Evolutionary conservation across 1,284 basidiomycete species (phyloP), one percentile per base, ranked within the genome.

Genomic region (Phlebopus sp.): DNA sequence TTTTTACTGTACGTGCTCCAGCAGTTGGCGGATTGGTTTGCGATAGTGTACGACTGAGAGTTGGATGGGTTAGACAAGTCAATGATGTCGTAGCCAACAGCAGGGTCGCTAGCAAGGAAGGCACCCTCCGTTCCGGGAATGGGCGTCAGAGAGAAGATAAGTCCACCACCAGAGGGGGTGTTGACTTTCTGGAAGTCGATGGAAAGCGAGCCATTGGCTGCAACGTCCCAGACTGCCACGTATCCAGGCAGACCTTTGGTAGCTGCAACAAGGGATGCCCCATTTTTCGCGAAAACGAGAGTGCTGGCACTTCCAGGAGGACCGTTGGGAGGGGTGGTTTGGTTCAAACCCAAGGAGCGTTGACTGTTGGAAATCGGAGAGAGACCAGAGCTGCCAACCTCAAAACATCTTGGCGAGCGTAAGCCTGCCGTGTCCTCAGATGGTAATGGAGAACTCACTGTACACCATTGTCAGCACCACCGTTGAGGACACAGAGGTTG

Each of bases 171-270:
- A 23, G 58, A 52, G n/a, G 60, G 49, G 10, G 70, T 69, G 11
- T 66, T 55, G 44, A 72, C 51, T 27, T 63, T 58, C 46, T 62
- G 59, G 62, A 77, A 75, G 44, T 72, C 59, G 18, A 59, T 45
- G 9, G 74, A 75, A 23, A 78, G 68, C 6, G 69, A 67, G 27
- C 72, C 71, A 47, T 74, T 71, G 7, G 53, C 36, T 21, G 62
- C 60, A 37, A 77, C 62, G 50, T 72, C 68, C 73, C 74, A 79
- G 14, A 71, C 63, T 6, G 76, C 76, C 49, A 78, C 57, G 65
- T 73, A 77, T 25, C 76, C 77, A 8, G 75, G 71, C 18, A 64
- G 52, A 21, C 76, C 76, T 56, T 78, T 77, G 55, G 78, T 70
- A 30, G 75, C 72, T 7, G 68, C 75, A 41, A 76, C 60, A 31